Evolutionary conservation across 2,329 filamentous ascomycete species (phyloP).

Genomic region (Fusarium foetens): DNA sequence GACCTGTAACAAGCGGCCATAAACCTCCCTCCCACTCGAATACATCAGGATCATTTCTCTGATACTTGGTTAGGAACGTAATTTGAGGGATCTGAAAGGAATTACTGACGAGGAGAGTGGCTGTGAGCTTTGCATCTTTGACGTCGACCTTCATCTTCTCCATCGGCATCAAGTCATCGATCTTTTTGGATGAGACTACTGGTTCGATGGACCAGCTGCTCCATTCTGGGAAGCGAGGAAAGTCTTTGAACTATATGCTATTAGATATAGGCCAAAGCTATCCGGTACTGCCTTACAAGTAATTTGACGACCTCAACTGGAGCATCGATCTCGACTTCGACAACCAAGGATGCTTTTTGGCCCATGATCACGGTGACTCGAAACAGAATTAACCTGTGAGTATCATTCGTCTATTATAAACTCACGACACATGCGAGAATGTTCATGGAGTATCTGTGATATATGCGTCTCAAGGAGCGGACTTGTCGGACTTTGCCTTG

Average conservation of each 20-base stretch:
- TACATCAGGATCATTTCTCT: background rate
- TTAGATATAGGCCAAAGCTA: accelerated
- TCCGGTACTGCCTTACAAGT: background rate
- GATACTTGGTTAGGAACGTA: accelerated
- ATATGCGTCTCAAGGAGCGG: background rate
- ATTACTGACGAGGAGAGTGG: background rate
- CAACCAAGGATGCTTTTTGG: conserved; percentile 1
- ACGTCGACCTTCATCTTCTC: conserved; percentile 12
- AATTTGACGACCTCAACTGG: conserved; percentile 3
- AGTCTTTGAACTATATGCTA: background rate
- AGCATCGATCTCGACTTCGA: conserved; percentile 13
- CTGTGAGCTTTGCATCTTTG: background rate
- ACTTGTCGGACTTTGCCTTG: background rate
- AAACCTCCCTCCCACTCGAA: conserved; percentile 11
- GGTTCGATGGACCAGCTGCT: conserved; percentile 11
- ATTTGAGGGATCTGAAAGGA: accelerated
- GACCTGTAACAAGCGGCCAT: conserved; percentile 1
- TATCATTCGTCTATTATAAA: accelerated
- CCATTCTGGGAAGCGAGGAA: conserved; percentile 7
- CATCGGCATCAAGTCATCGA: background rate
- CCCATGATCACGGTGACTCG: background rate
- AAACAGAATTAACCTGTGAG: accelerated
- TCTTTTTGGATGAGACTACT: background rate
- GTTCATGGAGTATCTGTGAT: background rate
- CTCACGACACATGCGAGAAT: accelerated